Evolutionary conservation across 1,284 basidiomycete species (phyloP), one percentile per base, ranked within the genome.

Genomic region (Apiotrichum gracile): DNA sequence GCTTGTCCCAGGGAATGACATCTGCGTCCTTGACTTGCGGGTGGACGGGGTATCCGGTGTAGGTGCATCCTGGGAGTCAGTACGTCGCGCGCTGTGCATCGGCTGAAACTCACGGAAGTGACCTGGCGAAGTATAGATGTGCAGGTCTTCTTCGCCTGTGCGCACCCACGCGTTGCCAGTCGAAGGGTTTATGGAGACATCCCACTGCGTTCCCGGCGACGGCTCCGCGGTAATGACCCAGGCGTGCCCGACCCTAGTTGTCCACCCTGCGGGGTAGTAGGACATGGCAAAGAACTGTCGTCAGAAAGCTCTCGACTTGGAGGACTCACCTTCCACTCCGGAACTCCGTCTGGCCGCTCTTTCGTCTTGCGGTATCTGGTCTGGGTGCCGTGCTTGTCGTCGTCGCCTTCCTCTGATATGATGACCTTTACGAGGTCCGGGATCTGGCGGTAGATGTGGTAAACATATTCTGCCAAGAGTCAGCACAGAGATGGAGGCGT

Each of bases 271-370:
- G 4, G 57, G 57, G 39, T 53, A 61, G 55, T 60, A 62, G 26
- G 53, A 52, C 40, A 58, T 57, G 7, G 49, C 34, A 35, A 65
- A 65, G 52, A 52, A 58, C 63, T 64, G 47, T 5, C 6, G 47
- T 52, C 31, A 52, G 51, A n/a, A 21, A 5, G 13, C 21, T 5
- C 24, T 21, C 9, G 13, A 13, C 12, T 16, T 12, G 27, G 16
- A 16, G 17, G 39, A 53, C 60, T 27, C 54, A 63, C 63, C 60
- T 65, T 63, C 63, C 63, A 65, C 1, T 60, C 60, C 0, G 63
- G 63, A 24, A 65, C 57, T 19, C 63, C 63, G 34, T 57, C 49
- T 4, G 31, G 48, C 6, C 51, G 43, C 5, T 54, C 21, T 5
- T 13, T 25, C 8, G 47, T 57, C 46, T 65, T 65, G 34, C 49